Evolutionary conservation across 169 alveolate genomes (phyloP).

Genomic region (Blepharisma undulans): DNA sequence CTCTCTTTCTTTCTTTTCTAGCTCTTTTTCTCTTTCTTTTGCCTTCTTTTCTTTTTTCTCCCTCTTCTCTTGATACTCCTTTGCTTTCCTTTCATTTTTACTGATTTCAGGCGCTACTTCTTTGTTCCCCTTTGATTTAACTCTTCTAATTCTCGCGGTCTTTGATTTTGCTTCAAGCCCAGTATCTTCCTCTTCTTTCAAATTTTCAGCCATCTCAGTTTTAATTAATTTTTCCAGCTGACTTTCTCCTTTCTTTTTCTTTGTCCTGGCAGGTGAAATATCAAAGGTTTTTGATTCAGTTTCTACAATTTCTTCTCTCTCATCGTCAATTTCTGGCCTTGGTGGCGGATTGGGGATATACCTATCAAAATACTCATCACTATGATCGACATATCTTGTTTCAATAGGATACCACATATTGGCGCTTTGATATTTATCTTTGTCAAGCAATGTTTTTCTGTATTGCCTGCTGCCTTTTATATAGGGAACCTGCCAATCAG

Average conservation of each 20-base stretch:
- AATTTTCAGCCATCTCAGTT: not conserved
- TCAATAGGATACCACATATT: constrained; percentile 17
- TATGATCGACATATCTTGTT: not conserved
- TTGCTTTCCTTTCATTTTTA: not conserved
- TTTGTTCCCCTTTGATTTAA: not conserved
- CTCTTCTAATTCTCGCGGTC: not conserved
- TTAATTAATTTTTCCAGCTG: not conserved
- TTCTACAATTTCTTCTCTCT: constrained; percentile 71
- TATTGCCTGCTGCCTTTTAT: not conserved
- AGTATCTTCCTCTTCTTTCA: not conserved
- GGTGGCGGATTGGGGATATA: constrained; percentile 8
- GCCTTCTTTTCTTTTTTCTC: not conserved
- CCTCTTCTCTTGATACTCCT: not conserved
- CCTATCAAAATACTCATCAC: not conserved
- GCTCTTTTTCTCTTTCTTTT: not conserved
- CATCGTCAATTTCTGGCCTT: constrained; percentile 36
- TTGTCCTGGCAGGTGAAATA: not conserved
- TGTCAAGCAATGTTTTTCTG: not conserved
- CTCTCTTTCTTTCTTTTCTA: not conserved
- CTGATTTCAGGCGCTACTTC: not conserved
- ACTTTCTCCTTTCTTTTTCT: not conserved
- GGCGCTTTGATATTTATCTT: not conserved
- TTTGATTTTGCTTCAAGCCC: not conserved
- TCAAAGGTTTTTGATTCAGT: not conserved
- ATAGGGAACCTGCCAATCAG: constrained; percentile 33